Evolutionary conservation across 371 early-diverging fungal species (phyloP).

Genomic region (Batkoa obscura): DNA sequence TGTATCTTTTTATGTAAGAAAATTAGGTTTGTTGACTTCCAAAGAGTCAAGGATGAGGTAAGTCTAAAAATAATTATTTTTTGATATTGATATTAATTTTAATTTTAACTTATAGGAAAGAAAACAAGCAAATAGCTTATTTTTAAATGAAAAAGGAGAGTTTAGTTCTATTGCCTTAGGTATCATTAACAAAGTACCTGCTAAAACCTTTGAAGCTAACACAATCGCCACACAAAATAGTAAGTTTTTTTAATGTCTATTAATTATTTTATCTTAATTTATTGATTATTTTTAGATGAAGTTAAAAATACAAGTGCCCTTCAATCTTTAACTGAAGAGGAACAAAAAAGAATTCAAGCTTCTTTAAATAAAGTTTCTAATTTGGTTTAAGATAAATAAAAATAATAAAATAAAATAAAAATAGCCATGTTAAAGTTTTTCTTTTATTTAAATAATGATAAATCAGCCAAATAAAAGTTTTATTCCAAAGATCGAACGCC

Average conservation of each 20-base stretch:
- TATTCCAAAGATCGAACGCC: too few relatives aligned
- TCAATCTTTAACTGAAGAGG: not conserved
- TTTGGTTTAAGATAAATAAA: not conserved
- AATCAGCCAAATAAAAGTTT: too few relatives aligned
- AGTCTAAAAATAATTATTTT: slow-evolving; percentile 9
- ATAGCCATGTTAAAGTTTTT: too few relatives aligned
- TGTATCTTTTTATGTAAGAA: slow-evolving; percentile 54
- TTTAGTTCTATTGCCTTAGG: not conserved
- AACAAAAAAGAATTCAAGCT: not conserved
- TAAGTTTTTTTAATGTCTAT: not conserved
- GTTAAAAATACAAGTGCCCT: not conserved
- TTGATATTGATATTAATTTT: too few relatives aligned
- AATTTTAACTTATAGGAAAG: not conserved
- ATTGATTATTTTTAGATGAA: too few relatives aligned
- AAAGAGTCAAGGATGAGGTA: slow-evolving; percentile 44
- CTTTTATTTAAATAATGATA: too few relatives aligned
- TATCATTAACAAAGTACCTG: not conserved
- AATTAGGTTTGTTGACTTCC: slow-evolving; percentile 71
- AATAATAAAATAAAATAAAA: too few relatives aligned
- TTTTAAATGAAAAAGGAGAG: not conserved
- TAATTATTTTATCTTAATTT: not conserved
- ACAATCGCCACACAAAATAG: not conserved
- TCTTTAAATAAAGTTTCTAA: not conserved
- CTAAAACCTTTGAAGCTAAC: slow-evolving; percentile 1
- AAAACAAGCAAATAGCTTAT: not conserved